Evolutionary conservation across 768 basidiomycete species (phyloP), one percentile per base, ranked within the genome.

Genomic region (Amanita brunnescens): DNA sequence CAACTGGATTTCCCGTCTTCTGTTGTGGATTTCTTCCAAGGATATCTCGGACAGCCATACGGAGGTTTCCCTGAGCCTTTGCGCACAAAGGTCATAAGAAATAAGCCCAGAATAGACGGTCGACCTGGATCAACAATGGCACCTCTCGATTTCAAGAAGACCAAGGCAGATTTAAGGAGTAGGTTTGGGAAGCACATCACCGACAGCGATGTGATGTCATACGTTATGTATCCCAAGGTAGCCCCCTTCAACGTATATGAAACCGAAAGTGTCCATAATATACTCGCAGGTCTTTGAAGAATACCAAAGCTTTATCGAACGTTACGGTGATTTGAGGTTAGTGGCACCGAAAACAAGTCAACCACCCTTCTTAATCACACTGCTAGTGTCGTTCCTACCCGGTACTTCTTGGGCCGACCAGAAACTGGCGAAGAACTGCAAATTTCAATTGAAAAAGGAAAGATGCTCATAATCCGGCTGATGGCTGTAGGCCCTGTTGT

Each of bases 1-100:
- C 79, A 81, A 52, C 83, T 99, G 54, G 96, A 99, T 69, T 97
- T 99, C 85, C 96, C 96, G 7, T 93, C 91, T 9, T 93, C 89
- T 30, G 91, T 92, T 42, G 90, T 92, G 37, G 95, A 98, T 62
- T 99, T 96, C 78, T 97, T 97, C 91, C 94, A 97, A 66, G 96
- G 96, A 14, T 95, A 93, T 70, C 88, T 99, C 56, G 95, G 96
- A 29, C 92, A 97, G 64, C 96, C 96, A 50, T 87, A 91, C 63
- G 96, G 93, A 64, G 95, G 96, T 43, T 98, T 98, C 87, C 96
- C 96, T 52, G 96, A 99, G 66, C 93, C 95, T 35, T 72, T 99
- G 56, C 91, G 96, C 57, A 78, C 83, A 56, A 79, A 83, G 57
- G 79, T 99, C 63, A 99, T 98, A 64, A 83, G 96, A 61, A 83